Base-by-base conservation (phyloP, 2,329 filamentous ascomycete species). In the Orbilia ellipsospora region DNA sequence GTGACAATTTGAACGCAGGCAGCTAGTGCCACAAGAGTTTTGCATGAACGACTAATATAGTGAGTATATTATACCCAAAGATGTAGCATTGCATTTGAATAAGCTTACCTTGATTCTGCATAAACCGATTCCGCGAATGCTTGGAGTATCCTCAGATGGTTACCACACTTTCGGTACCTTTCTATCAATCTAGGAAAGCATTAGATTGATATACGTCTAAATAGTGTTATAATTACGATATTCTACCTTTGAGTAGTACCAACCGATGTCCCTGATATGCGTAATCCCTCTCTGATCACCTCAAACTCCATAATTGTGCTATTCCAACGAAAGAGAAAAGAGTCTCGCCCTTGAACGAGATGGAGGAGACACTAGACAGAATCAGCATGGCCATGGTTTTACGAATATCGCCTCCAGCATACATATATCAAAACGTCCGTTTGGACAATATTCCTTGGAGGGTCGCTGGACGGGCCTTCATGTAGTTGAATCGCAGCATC, bases 271-370 rank as follows among this genome's bases (percentile, higher is more conserved):
- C 88, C 88, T 1, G 85, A 85, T 31, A 87, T 81, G 1, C 85
- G 82, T 0, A 85, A 81, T 63, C 85, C 81, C 2, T 82, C 78
- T 42, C 86, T 80, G 2, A 81, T 81, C 45, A 82, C 83, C 45
- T 82, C 81, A 78, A 94, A 92, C 0, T 82, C 83, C 23, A 82
- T 82, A 28, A 84, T 84, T 1, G 84, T 83, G 1, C 84, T 80
- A 60, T 89, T 84, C 85, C 88, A 92, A 0, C 82, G 80, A 81
- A 92, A 95, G 40, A 95, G 86, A 1, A 90, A 84, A 0, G 92
- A 94, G 45, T 89, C 89, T 56, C 91, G 86, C 0, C 92, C 92
- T 4, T 93, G 85, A 0, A 88, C 88, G 0, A 94, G 83, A 12
- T 88, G 87, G 75, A 90, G 84, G 0, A 94, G 83, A 10, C 89